Conservation (phyloP, 306 rosid genomes). For the Astragalus glycyphyllos region DNA sequence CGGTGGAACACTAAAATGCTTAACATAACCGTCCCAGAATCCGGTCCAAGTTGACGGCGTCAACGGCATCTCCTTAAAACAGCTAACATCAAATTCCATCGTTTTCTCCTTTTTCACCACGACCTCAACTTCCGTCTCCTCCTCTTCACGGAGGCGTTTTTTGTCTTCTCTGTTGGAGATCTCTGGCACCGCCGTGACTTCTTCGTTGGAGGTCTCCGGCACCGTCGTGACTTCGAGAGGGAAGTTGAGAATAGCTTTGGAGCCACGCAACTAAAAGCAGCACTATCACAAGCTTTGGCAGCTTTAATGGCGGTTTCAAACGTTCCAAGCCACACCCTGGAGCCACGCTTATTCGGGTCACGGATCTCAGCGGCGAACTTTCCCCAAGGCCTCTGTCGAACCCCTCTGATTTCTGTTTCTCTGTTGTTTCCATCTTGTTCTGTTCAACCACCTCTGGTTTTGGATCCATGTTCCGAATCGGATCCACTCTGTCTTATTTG, state of each 20-base stretch:
- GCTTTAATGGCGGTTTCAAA: constrained; percentile 84
- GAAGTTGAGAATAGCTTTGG: constrained; percentile 84
- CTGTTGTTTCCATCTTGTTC: background rate
- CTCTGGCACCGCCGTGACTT: too few species aligned
- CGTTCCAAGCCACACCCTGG: constrained; percentile 87
- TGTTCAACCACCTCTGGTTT: background rate
- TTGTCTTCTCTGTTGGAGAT: too few species aligned
- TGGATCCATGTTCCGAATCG: constrained; percentile 47
- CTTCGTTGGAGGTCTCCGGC: background rate
- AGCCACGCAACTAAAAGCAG: constrained; percentile 84
- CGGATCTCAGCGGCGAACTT: constrained; percentile 90
- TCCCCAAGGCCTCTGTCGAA: constrained; percentile 87
- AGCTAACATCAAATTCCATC: constrained; percentile 34
- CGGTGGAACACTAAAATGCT: constrained; percentile 69
- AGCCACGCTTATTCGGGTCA: constrained; percentile 78
- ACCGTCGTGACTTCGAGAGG: constrained; percentile 55
- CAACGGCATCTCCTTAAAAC: constrained; percentile 57
- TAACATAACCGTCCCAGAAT: constrained; percentile 66
- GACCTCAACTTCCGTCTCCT: constrained; percentile 39
- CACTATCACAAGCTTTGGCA: constrained; percentile 81
- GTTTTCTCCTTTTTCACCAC: constrained; percentile 62
- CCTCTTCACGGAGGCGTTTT: constrained; percentile 59
- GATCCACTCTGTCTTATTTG: constrained; percentile 73
- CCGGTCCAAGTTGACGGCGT: constrained; percentile 84
- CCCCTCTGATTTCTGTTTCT: constrained; percentile 68